Percentiles rank a stretch among this genome's conserved stretches.
Evolutionary conservation across 441 rosid species (phyloP).

Genomic region (Populus hybrid): DNA sequence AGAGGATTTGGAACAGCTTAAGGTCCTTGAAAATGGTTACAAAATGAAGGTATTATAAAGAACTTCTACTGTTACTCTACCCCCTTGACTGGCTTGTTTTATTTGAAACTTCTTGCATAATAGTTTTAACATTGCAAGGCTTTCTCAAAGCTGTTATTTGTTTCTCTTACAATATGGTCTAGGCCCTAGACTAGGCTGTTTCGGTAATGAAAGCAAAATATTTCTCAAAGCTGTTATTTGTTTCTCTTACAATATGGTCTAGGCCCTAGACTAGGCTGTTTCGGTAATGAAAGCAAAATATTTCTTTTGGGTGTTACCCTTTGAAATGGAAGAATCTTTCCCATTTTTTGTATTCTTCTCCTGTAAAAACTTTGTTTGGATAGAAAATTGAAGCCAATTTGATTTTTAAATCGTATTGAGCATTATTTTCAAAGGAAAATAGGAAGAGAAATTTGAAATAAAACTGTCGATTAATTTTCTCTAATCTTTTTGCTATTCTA

Average conservation of each 20-base stretch:
- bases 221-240: background rate
- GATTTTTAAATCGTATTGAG: background rate
- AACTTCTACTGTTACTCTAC: background rate
- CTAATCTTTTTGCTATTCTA: background rate
- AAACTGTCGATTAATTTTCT: background rate
- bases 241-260: background rate
- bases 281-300: background rate
- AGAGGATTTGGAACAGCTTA: constrained; percentile 96
- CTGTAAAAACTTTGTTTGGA: background rate
- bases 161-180: no score
- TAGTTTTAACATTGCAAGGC: background rate
- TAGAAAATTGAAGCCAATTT: background rate
- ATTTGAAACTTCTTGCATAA: background rate
- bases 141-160: no score
- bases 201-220: no score
- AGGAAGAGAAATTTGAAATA: background rate
- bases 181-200: no score
- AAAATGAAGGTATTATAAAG: constrained; percentile 74
- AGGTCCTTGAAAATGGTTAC: constrained; percentile 94
- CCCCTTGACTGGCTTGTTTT: background rate
- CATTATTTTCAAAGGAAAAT: background rate
- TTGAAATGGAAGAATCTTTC: background rate
- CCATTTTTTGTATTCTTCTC: background rate
- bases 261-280: background rate
- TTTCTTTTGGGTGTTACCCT: background rate